Base-by-base conservation (phyloP, 306 rosid genomes). In the Fragaria ananassa region DNA sequence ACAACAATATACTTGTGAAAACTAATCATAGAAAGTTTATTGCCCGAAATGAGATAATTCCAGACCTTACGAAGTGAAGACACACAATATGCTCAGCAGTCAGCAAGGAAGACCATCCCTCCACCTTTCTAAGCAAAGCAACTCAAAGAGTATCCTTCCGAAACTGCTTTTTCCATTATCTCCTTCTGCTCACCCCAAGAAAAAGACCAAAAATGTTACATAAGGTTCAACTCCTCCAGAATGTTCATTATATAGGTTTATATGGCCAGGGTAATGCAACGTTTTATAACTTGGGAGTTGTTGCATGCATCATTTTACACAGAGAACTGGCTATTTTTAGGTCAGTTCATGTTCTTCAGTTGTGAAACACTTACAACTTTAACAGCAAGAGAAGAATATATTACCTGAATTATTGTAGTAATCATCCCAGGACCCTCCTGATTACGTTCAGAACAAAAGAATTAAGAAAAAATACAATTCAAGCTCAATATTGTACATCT, bases 381-480 rank as follows among this genome's bases (percentile, higher is more conserved):
- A 25, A 12, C 8, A 72, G 71, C 71, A 63, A 60, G 17, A 58
- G 76, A 64, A 23, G 13, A 71, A 71, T 74, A 72, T 61, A 27
- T 83, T 82, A 95, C 97, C 86, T 87, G 91, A 72, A 95, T 85
- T 51, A 75, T 17, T 82, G 81, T 68, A 11, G 97, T 90, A 80
- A 95, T 87, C 87, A 72, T 83, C 81, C 98, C 97, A 74, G 98
- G 89, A 76, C 85, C 82, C 27, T 77, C 90, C 97, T 95, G 86
- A 76, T 78, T 60, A 56, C 80, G 45, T 47, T 69, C 12, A 74
- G 47, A 63, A 80, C 41, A 78, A 78, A 74, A 82, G 34, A 77
- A 37, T 37, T 44, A 13, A 35, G 14, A 42, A 53, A 71, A 45
- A 14, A 72, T 37, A 18, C 25, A 62, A 8, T 7, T 17, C 25